These are phyloP conservation scores for Domatiomyces globalis DNA, from an alignment of 2,329 filamentous ascomycete genomes.

Conservation along the genomic window DNA sequence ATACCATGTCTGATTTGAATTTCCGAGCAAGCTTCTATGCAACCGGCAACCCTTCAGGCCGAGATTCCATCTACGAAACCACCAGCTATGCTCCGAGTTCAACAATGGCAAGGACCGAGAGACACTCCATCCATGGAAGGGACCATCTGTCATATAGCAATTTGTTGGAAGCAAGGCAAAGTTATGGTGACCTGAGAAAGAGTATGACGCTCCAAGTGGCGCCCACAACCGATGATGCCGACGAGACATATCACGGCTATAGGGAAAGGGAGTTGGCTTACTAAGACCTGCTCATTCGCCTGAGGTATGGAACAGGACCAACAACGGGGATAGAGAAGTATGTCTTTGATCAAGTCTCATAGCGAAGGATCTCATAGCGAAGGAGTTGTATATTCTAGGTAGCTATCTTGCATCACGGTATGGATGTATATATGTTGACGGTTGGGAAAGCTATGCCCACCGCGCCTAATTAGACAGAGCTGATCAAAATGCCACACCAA, in stretches of 20 bases:
- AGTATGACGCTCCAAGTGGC: background rate
- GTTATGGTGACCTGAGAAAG: slow-evolving; percentile 13
- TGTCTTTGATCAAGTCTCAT: background rate
- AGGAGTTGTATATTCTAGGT: background rate
- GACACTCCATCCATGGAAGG: background rate
- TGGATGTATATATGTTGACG: background rate
- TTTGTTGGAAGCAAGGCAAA: slow-evolving; percentile 6
- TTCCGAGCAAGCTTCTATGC: slow-evolving; percentile 40
- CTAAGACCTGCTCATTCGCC: background rate
- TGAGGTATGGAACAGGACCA: too few relatives aligned
- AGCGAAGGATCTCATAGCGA: background rate
- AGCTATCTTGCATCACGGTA: background rate
- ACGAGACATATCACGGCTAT: background rate
- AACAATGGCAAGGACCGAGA: background rate
- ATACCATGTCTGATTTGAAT: slow-evolving; percentile 37
- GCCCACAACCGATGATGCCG: background rate
- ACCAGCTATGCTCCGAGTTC: slow-evolving; percentile 9
- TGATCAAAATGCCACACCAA: too few relatives aligned
- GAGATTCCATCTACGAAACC: slow-evolving; percentile 57
- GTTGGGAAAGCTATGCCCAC: background rate
- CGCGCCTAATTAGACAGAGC: too few relatives aligned
- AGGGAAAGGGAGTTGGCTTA: background rate
- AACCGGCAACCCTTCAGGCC: background rate
- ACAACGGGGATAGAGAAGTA: too few relatives aligned
- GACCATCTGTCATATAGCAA: slow-evolving; percentile 6